Conservation (phyloP, 208 protist genomes). For the Leptomonas pyrrhocoris region DNA sequence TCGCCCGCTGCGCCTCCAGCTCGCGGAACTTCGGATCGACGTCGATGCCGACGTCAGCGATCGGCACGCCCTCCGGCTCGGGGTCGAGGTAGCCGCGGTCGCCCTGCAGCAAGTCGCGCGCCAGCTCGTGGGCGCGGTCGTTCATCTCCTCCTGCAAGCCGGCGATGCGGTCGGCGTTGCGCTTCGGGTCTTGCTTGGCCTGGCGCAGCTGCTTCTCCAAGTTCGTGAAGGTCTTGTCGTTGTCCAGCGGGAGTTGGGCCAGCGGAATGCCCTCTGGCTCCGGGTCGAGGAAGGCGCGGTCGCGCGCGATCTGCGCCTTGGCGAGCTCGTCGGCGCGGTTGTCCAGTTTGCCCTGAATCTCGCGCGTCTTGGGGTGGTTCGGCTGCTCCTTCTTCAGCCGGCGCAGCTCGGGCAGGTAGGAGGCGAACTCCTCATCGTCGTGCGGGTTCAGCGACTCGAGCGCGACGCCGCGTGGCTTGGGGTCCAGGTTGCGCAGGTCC, state of each 20-base stretch:
- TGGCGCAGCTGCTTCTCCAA: conserved; percentile 69
- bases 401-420: conserved; percentile 64
- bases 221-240: conserved; percentile 61
- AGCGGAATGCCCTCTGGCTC: conserved; percentile 75
- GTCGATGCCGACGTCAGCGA: conserved; percentile 58
- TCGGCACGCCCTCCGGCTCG: conserved; percentile 75
- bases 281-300: conserved; percentile 65
- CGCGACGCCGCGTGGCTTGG: conserved; percentile 61
- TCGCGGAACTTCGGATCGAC: conserved; percentile 56
- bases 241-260: conserved; percentile 60
- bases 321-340: conserved; percentile 55
- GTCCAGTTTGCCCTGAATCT: conserved; percentile 56
- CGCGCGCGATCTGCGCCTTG: conserved; percentile 52
- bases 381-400: conserved; percentile 66
- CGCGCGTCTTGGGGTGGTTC: conserved; percentile 49
- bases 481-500: conserved; percentile 61
- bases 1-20: conserved; percentile 67
- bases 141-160: conserved; percentile 65
- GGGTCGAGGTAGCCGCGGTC: conserved; percentile 76
- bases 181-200: conserved; percentile 50
- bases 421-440: conserved; percentile 61
- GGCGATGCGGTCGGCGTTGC: conserved; percentile 52
- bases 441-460: conserved; percentile 60
- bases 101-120: conserved; percentile 55
- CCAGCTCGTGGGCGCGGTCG: conserved; percentile 65